Evolutionary conservation across 2,329 filamentous ascomycete species (phyloP).

Genomic region (Calonectria pseudoturangicola): DNA sequence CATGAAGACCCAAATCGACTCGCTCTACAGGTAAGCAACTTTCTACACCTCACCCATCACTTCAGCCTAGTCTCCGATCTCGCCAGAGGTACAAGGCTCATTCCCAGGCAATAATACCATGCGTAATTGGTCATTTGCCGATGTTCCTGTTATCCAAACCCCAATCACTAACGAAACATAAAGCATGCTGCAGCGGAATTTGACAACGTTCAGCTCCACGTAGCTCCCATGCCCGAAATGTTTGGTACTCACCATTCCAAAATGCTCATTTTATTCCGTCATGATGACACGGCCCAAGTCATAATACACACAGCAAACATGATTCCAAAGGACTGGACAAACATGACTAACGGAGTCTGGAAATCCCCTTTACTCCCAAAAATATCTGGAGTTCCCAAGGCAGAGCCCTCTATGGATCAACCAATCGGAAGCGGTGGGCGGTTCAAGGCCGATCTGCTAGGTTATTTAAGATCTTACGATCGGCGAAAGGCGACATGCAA

Average conservation of each 20-base stretch:
- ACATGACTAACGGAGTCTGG: conserved; percentile 92
- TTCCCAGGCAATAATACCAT: background rate
- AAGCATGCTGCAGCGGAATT: conserved; percentile 78
- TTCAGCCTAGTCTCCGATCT: background rate
- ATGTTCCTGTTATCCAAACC: too few relatives aligned
- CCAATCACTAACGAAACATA: background rate
- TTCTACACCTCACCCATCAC: background rate
- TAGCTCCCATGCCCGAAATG: conserved; percentile 86
- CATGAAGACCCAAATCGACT: conserved; percentile 77
- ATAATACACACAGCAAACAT: conserved; percentile 94
- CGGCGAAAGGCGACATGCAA: conserved; percentile 71
- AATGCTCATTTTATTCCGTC: conserved; percentile 88
- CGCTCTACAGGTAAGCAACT: conserved; percentile 71
- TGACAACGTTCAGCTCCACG: conserved; percentile 81
- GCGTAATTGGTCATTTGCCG: background rate
- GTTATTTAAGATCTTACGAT: conserved; percentile 84
- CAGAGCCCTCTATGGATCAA: conserved; percentile 32
- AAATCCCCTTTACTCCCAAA: conserved; percentile 81
- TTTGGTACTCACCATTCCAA: conserved; percentile 92
- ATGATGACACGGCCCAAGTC: conserved; percentile 85
- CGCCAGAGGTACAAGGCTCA: background rate
- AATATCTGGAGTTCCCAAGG: background rate
- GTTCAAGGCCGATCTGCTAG: conserved; percentile 85
- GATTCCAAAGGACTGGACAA: conserved; percentile 90
- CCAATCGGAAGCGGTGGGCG: conserved; percentile 75